These are phyloP conservation scores for Russula griseocarnosa DNA, from an alignment of 768 basidiomycete genomes.

Conservation along the genomic window DNA sequence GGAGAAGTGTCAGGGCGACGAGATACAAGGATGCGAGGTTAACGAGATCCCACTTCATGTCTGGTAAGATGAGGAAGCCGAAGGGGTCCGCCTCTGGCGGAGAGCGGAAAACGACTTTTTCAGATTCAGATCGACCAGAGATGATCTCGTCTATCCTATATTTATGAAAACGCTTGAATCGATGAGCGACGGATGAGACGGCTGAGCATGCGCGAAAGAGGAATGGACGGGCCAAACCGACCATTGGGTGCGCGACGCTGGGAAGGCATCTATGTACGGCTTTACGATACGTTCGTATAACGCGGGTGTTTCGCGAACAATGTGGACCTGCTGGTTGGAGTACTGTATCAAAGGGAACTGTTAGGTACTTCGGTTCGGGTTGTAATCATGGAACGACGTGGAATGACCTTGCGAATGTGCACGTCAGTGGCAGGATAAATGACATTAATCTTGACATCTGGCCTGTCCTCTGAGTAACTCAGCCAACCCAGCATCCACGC, in stretches of 20 bases:
- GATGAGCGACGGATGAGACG: not conserved
- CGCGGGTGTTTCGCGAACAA: constrained; percentile 81
- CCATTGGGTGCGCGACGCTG: constrained; percentile 79
- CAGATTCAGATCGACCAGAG: constrained; percentile 66
- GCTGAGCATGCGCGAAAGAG: not conserved
- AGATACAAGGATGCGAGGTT: constrained; percentile 81
- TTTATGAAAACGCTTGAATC: not conserved
- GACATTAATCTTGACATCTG: constrained; percentile 79
- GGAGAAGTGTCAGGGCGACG: constrained; percentile 65
- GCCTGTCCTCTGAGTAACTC: constrained; percentile 35
- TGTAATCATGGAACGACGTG: not conserved
- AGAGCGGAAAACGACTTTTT: constrained; percentile 64
- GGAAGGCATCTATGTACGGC: constrained; percentile 77
- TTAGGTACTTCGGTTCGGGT: not conserved
- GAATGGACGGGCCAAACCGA: constrained; percentile 56
- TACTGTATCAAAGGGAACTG: constrained; percentile 49
- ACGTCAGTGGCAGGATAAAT: constrained; percentile 87
- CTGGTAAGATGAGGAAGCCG: constrained; percentile 80
- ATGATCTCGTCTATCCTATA: constrained; percentile 84
- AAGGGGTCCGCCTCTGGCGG: constrained; percentile 38
- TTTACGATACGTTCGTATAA: constrained; percentile 66
- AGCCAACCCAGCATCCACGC: constrained; percentile 77
- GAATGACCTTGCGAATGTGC: constrained; percentile 74
- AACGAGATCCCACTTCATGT: constrained; percentile 94
- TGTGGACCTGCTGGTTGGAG: constrained; percentile 60